phyloP scores from a whole-genome alignment of 2,329 filamentous ascomycete genomes.

The Pyrenochaeta sp. region DNA sequence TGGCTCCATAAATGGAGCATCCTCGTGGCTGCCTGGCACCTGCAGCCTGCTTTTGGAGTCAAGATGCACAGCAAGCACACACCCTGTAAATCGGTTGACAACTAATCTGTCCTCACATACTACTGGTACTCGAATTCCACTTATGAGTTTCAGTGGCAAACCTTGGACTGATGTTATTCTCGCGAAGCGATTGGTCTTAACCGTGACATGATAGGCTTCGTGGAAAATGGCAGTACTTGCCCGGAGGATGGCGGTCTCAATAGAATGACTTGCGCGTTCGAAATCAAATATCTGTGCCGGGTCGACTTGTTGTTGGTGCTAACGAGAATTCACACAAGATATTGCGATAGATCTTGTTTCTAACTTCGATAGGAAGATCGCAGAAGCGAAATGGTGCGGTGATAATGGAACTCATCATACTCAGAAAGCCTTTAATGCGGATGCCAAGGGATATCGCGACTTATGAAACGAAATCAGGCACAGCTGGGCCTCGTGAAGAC shows the following conservation, averaged over 20 bases:
- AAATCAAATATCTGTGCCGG: not conserved
- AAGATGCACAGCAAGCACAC: constrained; percentile 18
- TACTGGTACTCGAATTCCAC: constrained; percentile 7
- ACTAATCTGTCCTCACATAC: constrained; percentile 1
- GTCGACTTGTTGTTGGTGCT: not conserved
- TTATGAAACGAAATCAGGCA: too few relatives aligned
- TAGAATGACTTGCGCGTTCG: not conserved
- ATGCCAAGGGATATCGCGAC: too few relatives aligned
- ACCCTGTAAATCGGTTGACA: constrained; percentile 18
- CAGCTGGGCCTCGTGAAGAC: too few relatives aligned
- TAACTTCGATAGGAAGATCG: constrained; percentile 18
- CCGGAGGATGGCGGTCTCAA: constrained; percentile 15
- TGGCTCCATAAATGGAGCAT: not conserved
- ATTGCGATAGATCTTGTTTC: constrained; percentile 17
- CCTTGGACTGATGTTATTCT: constrained; percentile 7
- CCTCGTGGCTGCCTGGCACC: not conserved
- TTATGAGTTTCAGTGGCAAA: constrained; percentile 9
- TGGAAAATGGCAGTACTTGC: constrained; percentile 12
- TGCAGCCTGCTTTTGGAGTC: not conserved
- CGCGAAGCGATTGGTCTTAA: constrained; percentile 28
- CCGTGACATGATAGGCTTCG: constrained; percentile 22
- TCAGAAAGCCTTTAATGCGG: too few relatives aligned
- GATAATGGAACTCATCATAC: too few relatives aligned
- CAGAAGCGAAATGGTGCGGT: constrained; percentile 9
- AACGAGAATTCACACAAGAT: constrained; percentile 10